These are phyloP conservation scores for Populus nigra DNA, from an alignment of 345 rosid genomes.

Conservation along the genomic window DNA sequence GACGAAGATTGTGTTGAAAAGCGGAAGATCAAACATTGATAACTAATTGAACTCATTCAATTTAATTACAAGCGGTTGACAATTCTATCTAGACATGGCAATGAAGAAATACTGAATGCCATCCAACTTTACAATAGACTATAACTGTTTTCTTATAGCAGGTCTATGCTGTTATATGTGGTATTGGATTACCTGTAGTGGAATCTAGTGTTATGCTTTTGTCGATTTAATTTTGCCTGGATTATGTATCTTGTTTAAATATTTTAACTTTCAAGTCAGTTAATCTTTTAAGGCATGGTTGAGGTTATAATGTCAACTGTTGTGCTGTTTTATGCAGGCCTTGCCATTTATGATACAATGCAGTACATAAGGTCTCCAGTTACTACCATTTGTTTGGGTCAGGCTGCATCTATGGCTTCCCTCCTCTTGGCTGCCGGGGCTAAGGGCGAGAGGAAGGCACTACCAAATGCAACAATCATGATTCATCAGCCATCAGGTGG, in stretches of 20 bases:
- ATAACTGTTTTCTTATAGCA: not conserved
- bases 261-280: not conserved
- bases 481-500: slow-evolving; percentile 99
- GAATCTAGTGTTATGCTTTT: not conserved
- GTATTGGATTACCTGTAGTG: not conserved
- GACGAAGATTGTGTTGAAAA: too few species aligned
- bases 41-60: not conserved
- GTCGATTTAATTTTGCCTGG: not conserved
- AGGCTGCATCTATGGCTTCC: slow-evolving; percentile 99
- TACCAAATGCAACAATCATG: slow-evolving; percentile 92
- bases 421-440: slow-evolving; percentile 93
- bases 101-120: not conserved
- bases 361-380: slow-evolving; percentile 91
- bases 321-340: slow-evolving; percentile 47
- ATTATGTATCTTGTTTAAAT: not conserved
- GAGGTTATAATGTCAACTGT: not conserved
- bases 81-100: not conserved
- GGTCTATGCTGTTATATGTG: not conserved
- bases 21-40: too few species aligned
- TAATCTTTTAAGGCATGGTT: not conserved
- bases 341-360: slow-evolving; percentile 97
- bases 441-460: slow-evolving; percentile 85
- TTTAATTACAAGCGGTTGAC: not conserved
- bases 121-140: not conserved
- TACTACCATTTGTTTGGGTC: slow-evolving; percentile 89